Evolutionary conservation across 2,329 filamentous ascomycete species (phyloP).

Genomic region (Cryphonectria carpinicola): DNA sequence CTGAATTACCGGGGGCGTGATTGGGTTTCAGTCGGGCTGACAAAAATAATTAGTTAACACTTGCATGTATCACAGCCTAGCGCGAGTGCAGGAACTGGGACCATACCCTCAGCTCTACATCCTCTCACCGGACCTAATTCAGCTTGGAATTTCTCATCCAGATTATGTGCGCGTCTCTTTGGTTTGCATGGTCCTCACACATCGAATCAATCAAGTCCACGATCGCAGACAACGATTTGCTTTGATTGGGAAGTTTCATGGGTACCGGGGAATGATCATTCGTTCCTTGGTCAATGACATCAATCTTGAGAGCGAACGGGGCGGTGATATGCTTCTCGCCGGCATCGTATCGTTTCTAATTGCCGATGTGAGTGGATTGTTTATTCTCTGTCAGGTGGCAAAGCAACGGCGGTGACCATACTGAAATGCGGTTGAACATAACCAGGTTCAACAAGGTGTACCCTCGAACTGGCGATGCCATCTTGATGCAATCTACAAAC

Average conservation of each 20-base stretch:
- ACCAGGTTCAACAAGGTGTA: slow-evolving; percentile 36
- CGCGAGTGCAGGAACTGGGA: background rate
- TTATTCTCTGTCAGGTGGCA: background rate
- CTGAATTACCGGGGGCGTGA: background rate
- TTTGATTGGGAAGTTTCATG: background rate
- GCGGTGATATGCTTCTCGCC: background rate
- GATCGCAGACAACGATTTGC: background rate
- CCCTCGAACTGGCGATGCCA: slow-evolving; percentile 42
- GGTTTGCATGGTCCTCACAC: background rate
- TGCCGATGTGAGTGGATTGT: background rate
- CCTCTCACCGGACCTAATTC: background rate
- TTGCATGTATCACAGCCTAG: background rate
- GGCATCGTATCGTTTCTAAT: background rate
- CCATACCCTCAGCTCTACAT: background rate
- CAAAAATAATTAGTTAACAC: background rate
- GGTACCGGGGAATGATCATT: background rate
- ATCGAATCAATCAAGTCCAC: background rate
- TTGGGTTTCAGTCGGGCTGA: background rate
- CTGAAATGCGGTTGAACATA: slow-evolving; percentile 20
- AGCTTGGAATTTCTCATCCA: background rate
- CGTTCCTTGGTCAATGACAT: background rate
- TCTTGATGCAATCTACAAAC: slow-evolving; percentile 38
- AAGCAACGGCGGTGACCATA: background rate
- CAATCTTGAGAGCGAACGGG: background rate
- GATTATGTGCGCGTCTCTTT: background rate